These are phyloP conservation scores for Monosporascus sp. DNA, from an alignment of 2,329 filamentous ascomycete genomes.

Conservation along the genomic window DNA sequence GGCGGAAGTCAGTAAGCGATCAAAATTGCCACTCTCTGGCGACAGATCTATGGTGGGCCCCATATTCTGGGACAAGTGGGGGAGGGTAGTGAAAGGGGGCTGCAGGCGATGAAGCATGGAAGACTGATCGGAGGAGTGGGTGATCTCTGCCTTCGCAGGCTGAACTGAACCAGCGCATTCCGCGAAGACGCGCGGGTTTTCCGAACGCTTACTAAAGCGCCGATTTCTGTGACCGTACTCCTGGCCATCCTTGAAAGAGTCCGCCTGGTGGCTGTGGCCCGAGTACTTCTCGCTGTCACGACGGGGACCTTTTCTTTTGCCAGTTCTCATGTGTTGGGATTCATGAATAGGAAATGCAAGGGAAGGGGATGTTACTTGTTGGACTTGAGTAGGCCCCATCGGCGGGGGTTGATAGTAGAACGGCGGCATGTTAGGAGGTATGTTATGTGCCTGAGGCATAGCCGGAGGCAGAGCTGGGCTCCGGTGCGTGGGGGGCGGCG, in stretches of 20 bases:
- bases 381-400: constrained; percentile 54
- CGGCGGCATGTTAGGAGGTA: constrained; percentile 55
- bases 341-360: constrained; percentile 29
- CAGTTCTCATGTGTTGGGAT: constrained; percentile 32
- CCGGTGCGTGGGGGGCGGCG: constrained; percentile 38
- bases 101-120: constrained; percentile 20
- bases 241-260: constrained; percentile 31
- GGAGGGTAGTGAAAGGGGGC: constrained; percentile 24
- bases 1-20: constrained; percentile 66
- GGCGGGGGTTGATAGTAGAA: constrained; percentile 57
- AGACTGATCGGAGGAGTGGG: constrained; percentile 10
- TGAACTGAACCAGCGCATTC: constrained; percentile 11
- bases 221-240: constrained; percentile 33
- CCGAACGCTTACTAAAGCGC: constrained; percentile 42
- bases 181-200: constrained; percentile 26
- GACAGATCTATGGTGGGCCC: constrained; percentile 50
- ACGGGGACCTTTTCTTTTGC: constrained; percentile 40
- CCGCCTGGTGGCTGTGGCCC: constrained; percentile 32
- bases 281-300: constrained; percentile 43
- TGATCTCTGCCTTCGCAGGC: constrained; percentile 11
- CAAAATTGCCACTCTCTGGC: constrained; percentile 65
- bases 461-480: constrained; percentile 50
- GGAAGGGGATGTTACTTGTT: constrained; percentile 52
- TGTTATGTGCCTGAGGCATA: constrained; percentile 62
- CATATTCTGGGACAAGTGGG: constrained; percentile 12